Evolutionary conservation across 2,329 filamentous ascomycete genomes (phyloP), one percentile per base, ranked within the genome.

Genomic region (Scytalidium lignicola): DNA sequence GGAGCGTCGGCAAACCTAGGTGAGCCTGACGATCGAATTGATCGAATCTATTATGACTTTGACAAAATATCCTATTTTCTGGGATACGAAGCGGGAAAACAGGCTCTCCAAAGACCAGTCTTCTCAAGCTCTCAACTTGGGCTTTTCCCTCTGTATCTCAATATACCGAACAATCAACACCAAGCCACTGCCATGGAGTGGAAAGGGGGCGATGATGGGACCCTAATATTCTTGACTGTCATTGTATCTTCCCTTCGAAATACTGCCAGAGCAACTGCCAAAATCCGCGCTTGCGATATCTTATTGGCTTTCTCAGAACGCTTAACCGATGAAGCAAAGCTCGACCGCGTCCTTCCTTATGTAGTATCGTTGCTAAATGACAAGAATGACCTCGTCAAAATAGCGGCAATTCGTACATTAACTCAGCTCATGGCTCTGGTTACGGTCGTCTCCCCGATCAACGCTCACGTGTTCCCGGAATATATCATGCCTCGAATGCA

Each of bases 1-100:
- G 80, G 86, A 1, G 76, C 81, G 10, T 71, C 76, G 2, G 82
- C 80, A 55, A 95, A 91, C 61, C 74, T 91, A 46, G 87, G 87
- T 52, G 90, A 96, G 66, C 84, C 90, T 1, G 93, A 99, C 66
- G 90, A 96, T 57, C 82, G 93, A 40, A 97, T 99, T 61, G 90
- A 97, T 60, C 83, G 90, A 41, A 85, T 99, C 1, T 97, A 88
- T 62, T 82, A 88, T 58, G 93, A 99, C 63, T 97, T 96, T 69
- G 93, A 99, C 66, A 99, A 97, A 67, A 96, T 99, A 46, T 90
- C 92, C 0, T 95, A 95, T 63, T 95, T 96, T 50, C 76, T 99
- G 1, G 91, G 89, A 13, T 90, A 90, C 52, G 79, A 81, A 22
- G 74, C 83, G 41, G 59, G 67, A 40, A 61, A 62, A 9, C 49